Evolutionary conservation across 2,329 filamentous ascomycete species (phyloP).

Genomic region (Exophiala oligosperma): DNA sequence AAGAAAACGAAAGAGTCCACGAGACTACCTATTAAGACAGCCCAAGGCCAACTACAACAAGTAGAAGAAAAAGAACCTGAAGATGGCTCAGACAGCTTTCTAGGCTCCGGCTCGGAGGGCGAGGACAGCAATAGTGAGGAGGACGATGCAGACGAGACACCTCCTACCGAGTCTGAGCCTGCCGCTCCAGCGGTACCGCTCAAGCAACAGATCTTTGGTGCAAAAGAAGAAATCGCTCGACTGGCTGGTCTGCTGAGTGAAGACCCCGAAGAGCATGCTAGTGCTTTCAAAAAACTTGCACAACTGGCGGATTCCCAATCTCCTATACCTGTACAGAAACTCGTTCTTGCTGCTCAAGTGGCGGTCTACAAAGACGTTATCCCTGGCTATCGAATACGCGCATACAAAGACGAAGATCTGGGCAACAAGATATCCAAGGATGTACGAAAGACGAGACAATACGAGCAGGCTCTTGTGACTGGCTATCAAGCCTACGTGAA

Average conservation of each 20-base stretch:
- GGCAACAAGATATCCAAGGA: slow-evolving; percentile 87
- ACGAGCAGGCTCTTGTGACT: slow-evolving; percentile 82
- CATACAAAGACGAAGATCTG: slow-evolving; percentile 71
- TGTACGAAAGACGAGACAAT: slow-evolving; percentile 75
- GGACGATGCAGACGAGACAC: slow-evolving; percentile 38
- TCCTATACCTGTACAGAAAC: slow-evolving; percentile 74
- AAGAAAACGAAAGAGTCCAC: slow-evolving; percentile 74
- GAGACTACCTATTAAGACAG: slow-evolving; percentile 81
- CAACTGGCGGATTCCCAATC: slow-evolving; percentile 64
- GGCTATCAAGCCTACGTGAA: slow-evolving; percentile 85
- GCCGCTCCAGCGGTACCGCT: slow-evolving; percentile 66
- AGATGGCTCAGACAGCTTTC: slow-evolving; percentile 64
- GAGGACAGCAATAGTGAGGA: slow-evolving; percentile 55
- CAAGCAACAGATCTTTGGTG: slow-evolving; percentile 76
- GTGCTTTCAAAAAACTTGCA: slow-evolving; percentile 74
- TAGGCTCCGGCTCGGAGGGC: slow-evolving; percentile 59
- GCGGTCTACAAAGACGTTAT: slow-evolving; percentile 95
- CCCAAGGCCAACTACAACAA: slow-evolving; percentile 70
- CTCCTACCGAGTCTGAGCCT: slow-evolving; percentile 44
- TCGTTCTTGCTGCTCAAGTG: slow-evolving; percentile 82
- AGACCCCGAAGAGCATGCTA: slow-evolving; percentile 85
- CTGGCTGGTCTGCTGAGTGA: slow-evolving; percentile 82
- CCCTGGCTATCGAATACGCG: slow-evolving; percentile 91
- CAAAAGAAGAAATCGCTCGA: slow-evolving; percentile 89
- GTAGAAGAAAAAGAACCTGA: slow-evolving; percentile 45